Evolutionary conservation across 1,284 basidiomycete species (phyloP), one percentile per base, ranked within the genome.

Genomic region (Ceratobasidium sp.): DNA sequence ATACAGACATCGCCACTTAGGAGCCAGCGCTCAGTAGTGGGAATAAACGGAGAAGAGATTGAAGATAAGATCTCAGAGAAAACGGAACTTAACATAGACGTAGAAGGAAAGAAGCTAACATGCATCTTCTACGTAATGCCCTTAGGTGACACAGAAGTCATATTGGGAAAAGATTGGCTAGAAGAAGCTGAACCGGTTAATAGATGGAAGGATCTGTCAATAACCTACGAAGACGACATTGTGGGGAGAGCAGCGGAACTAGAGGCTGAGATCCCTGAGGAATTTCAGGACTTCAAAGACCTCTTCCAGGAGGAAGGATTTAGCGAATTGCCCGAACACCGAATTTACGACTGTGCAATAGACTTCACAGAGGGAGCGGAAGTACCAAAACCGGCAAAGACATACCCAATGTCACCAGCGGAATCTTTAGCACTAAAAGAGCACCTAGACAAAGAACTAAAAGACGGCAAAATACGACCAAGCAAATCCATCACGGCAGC

Each of bases 291-390:
- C 11, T 60, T 37, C 13, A 26, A 31, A 6, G 56, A 49, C 20
- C 37, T 69, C 13, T 69, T 69, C 20, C n/a, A n/a, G 8, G 56
- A 69, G 31, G 67, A 69, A 69, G 56, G 67, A 17, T 69, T 73
- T 45, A 45, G 42, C 6, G 69, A 73, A 39, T 39, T 73, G 23
- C 69, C 69, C 10, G 37, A 35, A n/a, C 69, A 73, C 35, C 3
- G 35, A 28, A 54, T 13, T 64, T 45, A n/a, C 15, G 56, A 74
- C 23, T 63, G 61, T 47, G 56, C 54, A 28, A 74, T 74, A 7
- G 56, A 74, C 17, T 13, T 75, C 2, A 53, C 37, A 33, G 37
- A 42, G 10, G 58, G 47, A 8, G 60, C 45, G 10, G 37, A 42
- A 47, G 5, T 67, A 35, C 69, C 56, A 8, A 74, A 61, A 60